Conservation (phyloP, 495 filamentous ascomycete genomes). For the Penicillium canariense region DNA sequence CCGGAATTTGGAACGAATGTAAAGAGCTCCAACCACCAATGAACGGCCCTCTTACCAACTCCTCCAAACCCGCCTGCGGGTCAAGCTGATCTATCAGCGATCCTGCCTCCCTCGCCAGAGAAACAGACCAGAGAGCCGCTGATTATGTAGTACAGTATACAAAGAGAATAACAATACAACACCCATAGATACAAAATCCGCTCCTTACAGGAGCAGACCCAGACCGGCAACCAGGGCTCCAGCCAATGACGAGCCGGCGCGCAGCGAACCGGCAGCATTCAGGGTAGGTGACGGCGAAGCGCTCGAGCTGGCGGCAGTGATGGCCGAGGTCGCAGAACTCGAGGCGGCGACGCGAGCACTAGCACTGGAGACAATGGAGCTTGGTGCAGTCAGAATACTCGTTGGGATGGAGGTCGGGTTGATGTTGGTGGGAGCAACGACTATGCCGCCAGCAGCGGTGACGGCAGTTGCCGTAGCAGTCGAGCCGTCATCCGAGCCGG, state of each 20-base stretch:
- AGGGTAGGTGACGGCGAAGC: constrained; percentile 8
- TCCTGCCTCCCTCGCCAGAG: not conserved
- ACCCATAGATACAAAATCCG: not conserved
- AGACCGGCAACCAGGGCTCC: constrained; percentile 19
- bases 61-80: not conserved
- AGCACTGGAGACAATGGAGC: constrained; percentile 8
- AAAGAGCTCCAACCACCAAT: constrained; percentile 5
- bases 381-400: constrained; percentile 20
- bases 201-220: constrained; percentile 22
- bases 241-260: constrained; percentile 14
- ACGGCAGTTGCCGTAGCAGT: constrained; percentile 9
- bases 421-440: constrained; percentile 28
- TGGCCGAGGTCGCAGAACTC: not conserved
- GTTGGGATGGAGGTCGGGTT: constrained; percentile 7
- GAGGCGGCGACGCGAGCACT: constrained; percentile 1
- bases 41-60: not conserved
- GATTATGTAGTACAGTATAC: constrained; percentile 6
- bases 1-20: constrained; percentile 12
- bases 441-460: constrained; percentile 23
- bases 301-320: constrained; percentile 8
- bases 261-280: constrained; percentile 21
- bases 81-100: not conserved
- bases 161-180: not conserved
- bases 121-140: not conserved
- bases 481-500: constrained; percentile 4